Conservation (phyloP, 139 green algal genomes). For the Klebsormidium nitens region DNA sequence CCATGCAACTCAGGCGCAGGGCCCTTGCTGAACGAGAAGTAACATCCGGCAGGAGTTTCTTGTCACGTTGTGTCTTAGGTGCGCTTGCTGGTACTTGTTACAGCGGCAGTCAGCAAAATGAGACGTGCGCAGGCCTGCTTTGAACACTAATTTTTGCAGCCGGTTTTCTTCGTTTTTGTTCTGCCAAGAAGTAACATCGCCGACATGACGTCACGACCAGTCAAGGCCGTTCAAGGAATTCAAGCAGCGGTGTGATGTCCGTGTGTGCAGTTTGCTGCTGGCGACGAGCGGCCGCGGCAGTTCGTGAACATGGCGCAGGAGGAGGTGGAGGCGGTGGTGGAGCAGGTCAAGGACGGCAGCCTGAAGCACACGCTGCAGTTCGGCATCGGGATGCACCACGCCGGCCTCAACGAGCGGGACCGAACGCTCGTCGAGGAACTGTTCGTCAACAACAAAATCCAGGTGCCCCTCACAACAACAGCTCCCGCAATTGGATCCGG, state of each 20-base stretch:
- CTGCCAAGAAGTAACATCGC: no score
- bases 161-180: no score
- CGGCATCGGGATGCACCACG: slow-evolving; percentile 95
- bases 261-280: slow-evolving; percentile 64
- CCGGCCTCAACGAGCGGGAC: slow-evolving; percentile 79
- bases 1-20: no score
- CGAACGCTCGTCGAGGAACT: slow-evolving; percentile 76
- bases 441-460: slow-evolving; percentile 84
- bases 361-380: slow-evolving; percentile 83
- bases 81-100: no score
- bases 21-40: no score
- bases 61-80: no score
- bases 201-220: no score
- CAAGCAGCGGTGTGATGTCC: slow-evolving; percentile 1
- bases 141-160: no score
- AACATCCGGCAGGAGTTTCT: no score
- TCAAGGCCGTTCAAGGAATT: not conserved
- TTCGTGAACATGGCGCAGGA: slow-evolving; percentile 70
- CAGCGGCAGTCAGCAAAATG: no score
- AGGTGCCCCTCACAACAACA: slow-evolving; percentile 49
- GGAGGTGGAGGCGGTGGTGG: slow-evolving; percentile 55
- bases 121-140: no score
- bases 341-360: slow-evolving; percentile 39
- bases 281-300: slow-evolving; percentile 71
- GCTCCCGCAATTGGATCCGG: not conserved